Percentiles rank a stretch among this genome's conserved stretches.
Evolutionary conservation across 2,329 filamentous ascomycete genomes (phyloP).

Genomic region (Fusarium devonianum): DNA sequence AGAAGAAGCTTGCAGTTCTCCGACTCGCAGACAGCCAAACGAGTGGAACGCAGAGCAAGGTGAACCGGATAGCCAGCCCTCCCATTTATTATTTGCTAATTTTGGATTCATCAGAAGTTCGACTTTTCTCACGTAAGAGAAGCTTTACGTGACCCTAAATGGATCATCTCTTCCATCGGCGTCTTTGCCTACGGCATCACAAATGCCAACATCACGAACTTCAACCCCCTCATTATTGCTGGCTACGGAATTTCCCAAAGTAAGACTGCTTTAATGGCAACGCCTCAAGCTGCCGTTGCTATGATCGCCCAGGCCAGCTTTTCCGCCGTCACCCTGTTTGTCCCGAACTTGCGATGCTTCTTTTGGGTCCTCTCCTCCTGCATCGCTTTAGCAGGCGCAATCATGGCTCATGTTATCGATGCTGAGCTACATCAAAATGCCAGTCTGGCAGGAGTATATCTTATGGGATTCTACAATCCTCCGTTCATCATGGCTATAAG

Average conservation of each 20-base stretch:
- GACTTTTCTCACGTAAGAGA: slow-evolving; percentile 28
- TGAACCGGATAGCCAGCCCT: too few relatives aligned
- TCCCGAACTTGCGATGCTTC: slow-evolving; percentile 43
- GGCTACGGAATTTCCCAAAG: slow-evolving; percentile 51
- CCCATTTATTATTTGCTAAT: slow-evolving; percentile 11
- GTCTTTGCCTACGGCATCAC: slow-evolving; percentile 69
- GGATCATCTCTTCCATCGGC: slow-evolving; percentile 38
- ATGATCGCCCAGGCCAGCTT: slow-evolving; percentile 39
- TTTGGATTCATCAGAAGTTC: slow-evolving; percentile 23
- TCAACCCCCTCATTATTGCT: slow-evolving; percentile 66
- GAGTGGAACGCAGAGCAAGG: background rate
- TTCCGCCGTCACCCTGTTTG: slow-evolving; percentile 37
- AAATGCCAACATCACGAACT: slow-evolving; percentile 72
- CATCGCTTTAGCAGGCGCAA: slow-evolving; percentile 36
- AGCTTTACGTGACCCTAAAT: slow-evolving; percentile 31
- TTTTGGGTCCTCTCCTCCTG: slow-evolving; percentile 41
- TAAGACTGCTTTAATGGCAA: slow-evolving; percentile 43
- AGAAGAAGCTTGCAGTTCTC: slow-evolving; percentile 2
- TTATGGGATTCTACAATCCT: slow-evolving; percentile 47
- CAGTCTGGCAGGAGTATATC: slow-evolving; percentile 42
- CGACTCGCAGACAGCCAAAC: slow-evolving; percentile 7
- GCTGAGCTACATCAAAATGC: slow-evolving; percentile 29
- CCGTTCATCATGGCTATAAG: slow-evolving; percentile 43
- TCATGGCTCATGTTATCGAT: slow-evolving; percentile 40
- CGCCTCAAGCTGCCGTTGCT: slow-evolving; percentile 44